These are phyloP conservation scores for Solanum neorickii DNA, from an alignment of 257 asterid species.

Conservation along the genomic window DNA sequence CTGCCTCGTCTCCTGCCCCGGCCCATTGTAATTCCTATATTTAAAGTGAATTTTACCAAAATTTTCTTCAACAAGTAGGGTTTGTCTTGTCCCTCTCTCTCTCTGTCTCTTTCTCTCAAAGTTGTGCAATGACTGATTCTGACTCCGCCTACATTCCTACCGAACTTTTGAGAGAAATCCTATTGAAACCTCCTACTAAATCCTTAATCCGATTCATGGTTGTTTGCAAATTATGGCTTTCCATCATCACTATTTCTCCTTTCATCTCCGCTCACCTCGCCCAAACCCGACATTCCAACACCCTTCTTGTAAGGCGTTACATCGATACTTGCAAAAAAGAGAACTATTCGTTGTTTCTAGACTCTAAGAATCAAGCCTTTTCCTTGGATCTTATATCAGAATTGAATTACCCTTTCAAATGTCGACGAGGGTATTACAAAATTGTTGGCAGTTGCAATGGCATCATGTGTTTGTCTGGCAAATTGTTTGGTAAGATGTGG, in stretches of 20 bases:
- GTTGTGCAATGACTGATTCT: slow-evolving; percentile 22
- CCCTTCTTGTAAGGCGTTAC: slow-evolving; percentile 29
- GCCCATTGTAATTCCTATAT: too few relatives aligned
- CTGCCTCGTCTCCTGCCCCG: neutral
- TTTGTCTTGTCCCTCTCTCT: too few relatives aligned
- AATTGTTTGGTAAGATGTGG: slow-evolving; percentile 5
- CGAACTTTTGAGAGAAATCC: slow-evolving; percentile 34
- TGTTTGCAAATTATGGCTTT: slow-evolving; percentile 42
- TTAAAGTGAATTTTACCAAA: too few relatives aligned
- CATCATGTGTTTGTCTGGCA: slow-evolving; percentile 6
- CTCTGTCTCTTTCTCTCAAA: neutral
- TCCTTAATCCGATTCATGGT: slow-evolving; percentile 26
- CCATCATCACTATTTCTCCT: slow-evolving; percentile 8
- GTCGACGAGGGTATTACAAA: slow-evolving; percentile 26
- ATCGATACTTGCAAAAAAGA: slow-evolving; percentile 12
- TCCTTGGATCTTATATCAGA: slow-evolving; percentile 3
- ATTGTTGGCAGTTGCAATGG: slow-evolving; percentile 44
- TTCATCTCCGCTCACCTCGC: slow-evolving; percentile 30
- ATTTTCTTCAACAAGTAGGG: too few relatives aligned
- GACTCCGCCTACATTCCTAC: slow-evolving; percentile 20
- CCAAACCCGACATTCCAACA: neutral
- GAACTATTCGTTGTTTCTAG: slow-evolving; percentile 12
- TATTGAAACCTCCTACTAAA: slow-evolving; percentile 28
- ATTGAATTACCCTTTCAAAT: slow-evolving; percentile 24
- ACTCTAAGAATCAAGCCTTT: neutral